phyloP scores from a whole-genome alignment of 2,329 filamentous ascomycete species.

The Akanthomyces uredinophilus region DNA sequence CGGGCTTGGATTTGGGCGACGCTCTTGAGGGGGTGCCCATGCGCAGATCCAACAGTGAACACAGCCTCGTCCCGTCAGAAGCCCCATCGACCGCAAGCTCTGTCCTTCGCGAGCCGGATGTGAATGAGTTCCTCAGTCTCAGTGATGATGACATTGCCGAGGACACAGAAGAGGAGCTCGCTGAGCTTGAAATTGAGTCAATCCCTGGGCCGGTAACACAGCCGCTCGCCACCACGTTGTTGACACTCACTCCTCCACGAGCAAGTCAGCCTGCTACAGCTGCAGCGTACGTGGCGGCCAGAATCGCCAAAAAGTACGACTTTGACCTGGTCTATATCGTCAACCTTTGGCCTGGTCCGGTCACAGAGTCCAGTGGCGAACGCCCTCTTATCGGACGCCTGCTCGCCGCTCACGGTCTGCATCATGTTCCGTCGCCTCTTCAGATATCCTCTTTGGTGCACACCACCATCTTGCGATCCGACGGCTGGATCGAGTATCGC shows the following conservation, averaged over 20 bases:
- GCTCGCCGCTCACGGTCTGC: conserved; percentile 50
- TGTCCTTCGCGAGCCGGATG: conserved; percentile 45
- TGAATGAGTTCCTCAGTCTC: conserved; percentile 49
- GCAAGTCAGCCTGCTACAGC: conserved; percentile 39
- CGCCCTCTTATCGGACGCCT: conserved; percentile 42
- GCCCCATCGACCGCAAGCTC: conserved; percentile 27
- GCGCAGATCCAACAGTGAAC: conserved; percentile 26
- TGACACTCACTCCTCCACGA: conserved; percentile 42
- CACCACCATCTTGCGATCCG: conserved; percentile 41
- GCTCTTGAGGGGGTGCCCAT: conserved; percentile 23
- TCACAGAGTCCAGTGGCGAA: neutral
- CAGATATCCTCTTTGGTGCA: conserved; percentile 47
- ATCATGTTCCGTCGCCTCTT: conserved; percentile 46
- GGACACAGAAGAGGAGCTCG: conserved; percentile 23
- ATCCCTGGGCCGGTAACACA: conserved; percentile 22
- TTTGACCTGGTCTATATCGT: conserved; percentile 57
- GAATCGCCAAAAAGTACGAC: conserved; percentile 50
- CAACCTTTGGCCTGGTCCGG: conserved; percentile 47
- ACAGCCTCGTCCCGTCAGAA: conserved; percentile 27
- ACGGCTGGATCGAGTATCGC: conserved; percentile 50
- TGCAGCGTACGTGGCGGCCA: conserved; percentile 50
- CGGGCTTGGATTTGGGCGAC: conserved; percentile 24
- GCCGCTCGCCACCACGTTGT: conserved; percentile 27
- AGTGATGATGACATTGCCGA: conserved; percentile 57
- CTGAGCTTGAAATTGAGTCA: conserved; percentile 18